These are phyloP conservation scores for Tubosaeta brunneosetosa DNA, from an alignment of 768 basidiomycete genomes.

Conservation along the genomic window DNA sequence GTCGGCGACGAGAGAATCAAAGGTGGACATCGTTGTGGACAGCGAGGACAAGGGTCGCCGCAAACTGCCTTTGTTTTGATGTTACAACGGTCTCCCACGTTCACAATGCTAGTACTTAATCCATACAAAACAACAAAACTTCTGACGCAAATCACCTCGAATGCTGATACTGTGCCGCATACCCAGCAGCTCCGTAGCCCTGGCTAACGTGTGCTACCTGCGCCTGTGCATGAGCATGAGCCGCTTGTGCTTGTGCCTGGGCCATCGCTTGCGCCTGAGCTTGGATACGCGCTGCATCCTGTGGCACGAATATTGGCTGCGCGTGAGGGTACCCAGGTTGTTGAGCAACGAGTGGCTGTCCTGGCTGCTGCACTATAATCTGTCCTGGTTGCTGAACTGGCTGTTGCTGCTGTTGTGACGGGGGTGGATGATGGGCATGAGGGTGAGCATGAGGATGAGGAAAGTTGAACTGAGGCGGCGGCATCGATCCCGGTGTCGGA, in stretches of 20 bases:
- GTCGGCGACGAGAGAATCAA: slow-evolving; percentile 77
- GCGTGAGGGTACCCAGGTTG: slow-evolving; percentile 31
- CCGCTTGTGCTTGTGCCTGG: slow-evolving; percentile 37
- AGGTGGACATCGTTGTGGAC: slow-evolving; percentile 52
- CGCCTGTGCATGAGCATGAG: slow-evolving; percentile 39
- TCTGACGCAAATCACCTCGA: slow-evolving; percentile 18
- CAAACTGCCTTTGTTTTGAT: slow-evolving; percentile 5
- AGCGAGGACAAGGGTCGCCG: slow-evolving; percentile 1
- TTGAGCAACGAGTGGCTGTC: slow-evolving; percentile 35
- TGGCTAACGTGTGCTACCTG: slow-evolving; percentile 29
- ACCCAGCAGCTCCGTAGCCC: slow-evolving; percentile 24
- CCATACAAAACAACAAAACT: slow-evolving; percentile 8
- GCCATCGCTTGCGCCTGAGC: slow-evolving; percentile 41
- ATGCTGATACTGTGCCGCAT: slow-evolving; percentile 32
- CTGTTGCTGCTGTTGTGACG: slow-evolving; percentile 42
- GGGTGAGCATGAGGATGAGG: slow-evolving; percentile 50
- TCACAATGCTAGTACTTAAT: slow-evolving; percentile 4
- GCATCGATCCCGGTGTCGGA: slow-evolving; percentile 51
- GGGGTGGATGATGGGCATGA: slow-evolving; percentile 46
- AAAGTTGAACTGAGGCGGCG: slow-evolving; percentile 65
- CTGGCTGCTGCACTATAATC: slow-evolving; percentile 35
- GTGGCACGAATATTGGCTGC: slow-evolving; percentile 30
- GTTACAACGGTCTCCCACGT: slow-evolving; percentile 23
- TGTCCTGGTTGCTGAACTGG: slow-evolving; percentile 38
- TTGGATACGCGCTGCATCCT: slow-evolving; percentile 35